Base-by-base conservation (phyloP, 345 rosid species). In the Arabis alpina region DNA sequence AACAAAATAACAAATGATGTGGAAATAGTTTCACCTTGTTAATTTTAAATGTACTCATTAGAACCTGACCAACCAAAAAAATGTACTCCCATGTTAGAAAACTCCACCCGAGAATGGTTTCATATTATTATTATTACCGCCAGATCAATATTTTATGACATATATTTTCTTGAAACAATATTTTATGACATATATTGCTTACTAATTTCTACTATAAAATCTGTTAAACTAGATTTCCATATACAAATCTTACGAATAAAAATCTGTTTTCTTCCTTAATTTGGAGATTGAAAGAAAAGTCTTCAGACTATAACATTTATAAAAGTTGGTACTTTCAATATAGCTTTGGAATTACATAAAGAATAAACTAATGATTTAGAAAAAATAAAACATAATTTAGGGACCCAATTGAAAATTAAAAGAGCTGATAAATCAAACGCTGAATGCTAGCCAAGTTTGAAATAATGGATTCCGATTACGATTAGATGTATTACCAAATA, bases 361-460 rank as follows among this genome's bases (percentile, higher is more conserved):
- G 16, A 34, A 3, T 34, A 11, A 62, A 6, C 42, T 45, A 16
- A 47, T 30, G 6, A 10, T 45, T 61, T 62, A 15, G 41, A 28
- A 28, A 28, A 44, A n/a, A 13, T 4, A n/a, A 25, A 41, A 2
- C 25, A 6, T 12, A 60, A 32, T 32, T 5, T 36, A 9, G 61
- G 27, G 61, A 36, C 44, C 44, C 61, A 55, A 5, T 7, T 55
- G 27, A 14, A 16, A 2, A 10, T 7, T 14, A 36, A 56, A 10
- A 15, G 24, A 61, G n/a, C 25, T 28, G 44, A 61, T 61, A 61
- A 30, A 37, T 25, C 54, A 61, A 41, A 61, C 15, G 15, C 19
- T 43, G 27, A 48, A 47, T 47, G 51, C 14, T 61, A 61, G 52
- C 49, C 53, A 61, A 44, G 39, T 61, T 45, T 43, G 53, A 30